phyloP scores from a whole-genome alignment of 2,329 filamentous ascomycete genomes.

The Parascedosporium putredinis region DNA sequence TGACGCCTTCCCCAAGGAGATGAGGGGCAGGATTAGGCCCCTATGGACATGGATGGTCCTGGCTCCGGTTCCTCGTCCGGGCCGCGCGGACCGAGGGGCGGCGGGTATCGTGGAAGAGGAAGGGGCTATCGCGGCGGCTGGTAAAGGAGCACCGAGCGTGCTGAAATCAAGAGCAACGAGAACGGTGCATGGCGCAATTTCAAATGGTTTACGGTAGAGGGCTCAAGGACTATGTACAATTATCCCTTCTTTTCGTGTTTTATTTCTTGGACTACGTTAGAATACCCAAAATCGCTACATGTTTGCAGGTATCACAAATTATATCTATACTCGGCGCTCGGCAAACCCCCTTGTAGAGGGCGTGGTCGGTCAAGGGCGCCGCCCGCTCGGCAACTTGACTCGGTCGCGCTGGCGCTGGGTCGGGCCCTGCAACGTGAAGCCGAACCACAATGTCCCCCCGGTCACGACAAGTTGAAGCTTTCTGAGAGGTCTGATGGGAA shows the following conservation, averaged over 20 bases:
- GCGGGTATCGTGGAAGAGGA: constrained; percentile 40
- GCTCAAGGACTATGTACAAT: not conserved
- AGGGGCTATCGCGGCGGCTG: constrained; percentile 40
- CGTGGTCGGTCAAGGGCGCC: too few relatives aligned
- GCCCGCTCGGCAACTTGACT: too few relatives aligned
- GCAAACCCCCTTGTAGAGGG: too few relatives aligned
- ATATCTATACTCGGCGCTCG: too few relatives aligned
- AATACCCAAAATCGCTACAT: not conserved
- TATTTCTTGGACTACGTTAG: not conserved
- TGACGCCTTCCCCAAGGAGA: constrained; percentile 75
- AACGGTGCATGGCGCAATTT: not conserved
- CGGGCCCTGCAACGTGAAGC: too few relatives aligned
- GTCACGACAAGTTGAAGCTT: too few relatives aligned
- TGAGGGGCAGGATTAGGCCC: constrained; percentile 58
- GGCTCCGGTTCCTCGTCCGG: constrained; percentile 25
- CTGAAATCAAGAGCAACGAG: not conserved
- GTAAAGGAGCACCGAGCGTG: constrained; percentile 18
- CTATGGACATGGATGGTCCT: constrained; percentile 30
- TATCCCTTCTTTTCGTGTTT: too few relatives aligned
- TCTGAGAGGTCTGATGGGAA: too few relatives aligned
- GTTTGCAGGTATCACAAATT: too few relatives aligned
- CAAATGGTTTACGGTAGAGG: not conserved
- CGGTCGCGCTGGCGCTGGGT: too few relatives aligned
- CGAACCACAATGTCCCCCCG: too few relatives aligned
- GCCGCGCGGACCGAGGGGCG: constrained; percentile 40